phyloP scores from a whole-genome alignment of 306 rosid species.

The Prunus mongolica region DNA sequence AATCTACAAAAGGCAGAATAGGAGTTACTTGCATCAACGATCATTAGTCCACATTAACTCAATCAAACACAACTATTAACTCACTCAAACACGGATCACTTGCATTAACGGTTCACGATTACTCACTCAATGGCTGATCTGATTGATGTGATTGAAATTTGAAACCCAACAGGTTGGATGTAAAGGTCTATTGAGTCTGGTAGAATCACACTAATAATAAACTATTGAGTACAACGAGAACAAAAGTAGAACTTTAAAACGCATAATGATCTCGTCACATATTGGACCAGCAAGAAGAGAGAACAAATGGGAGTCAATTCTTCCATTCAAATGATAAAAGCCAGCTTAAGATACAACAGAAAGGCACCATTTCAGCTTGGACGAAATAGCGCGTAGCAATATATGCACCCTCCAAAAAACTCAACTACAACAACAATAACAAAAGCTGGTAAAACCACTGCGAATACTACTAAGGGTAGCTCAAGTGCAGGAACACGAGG shows the following conservation, averaged over 20 bases:
- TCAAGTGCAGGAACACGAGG: conserved; percentile 33
- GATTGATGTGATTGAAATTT: too few species aligned
- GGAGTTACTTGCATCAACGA: too few species aligned
- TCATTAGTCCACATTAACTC: too few species aligned
- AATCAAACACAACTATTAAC: too few species aligned
- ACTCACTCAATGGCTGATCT: too few species aligned
- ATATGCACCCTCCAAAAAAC: conserved; percentile 38
- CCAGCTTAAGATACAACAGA: conserved; percentile 52
- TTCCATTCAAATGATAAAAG: conserved; percentile 41
- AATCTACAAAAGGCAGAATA: too few species aligned
- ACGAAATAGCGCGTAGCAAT: conserved; percentile 42
- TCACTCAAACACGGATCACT: too few species aligned
- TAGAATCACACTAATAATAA: too few species aligned
- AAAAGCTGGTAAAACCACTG: conserved; percentile 45
- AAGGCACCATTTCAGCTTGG: conserved; percentile 37
- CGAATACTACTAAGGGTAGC: conserved; percentile 35
- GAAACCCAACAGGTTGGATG: too few species aligned
- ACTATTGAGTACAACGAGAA: too few species aligned
- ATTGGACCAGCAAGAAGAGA: background rate
- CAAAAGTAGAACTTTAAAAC: background rate
- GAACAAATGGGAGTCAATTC: conserved; percentile 25
- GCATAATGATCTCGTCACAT: background rate
- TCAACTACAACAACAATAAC: conserved; percentile 26
- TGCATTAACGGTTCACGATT: too few species aligned
- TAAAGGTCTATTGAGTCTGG: too few species aligned